These are phyloP conservation scores for Penicillium sp. DNA, from an alignment of 2,329 filamentous ascomycete species.

Conservation along the genomic window DNA sequence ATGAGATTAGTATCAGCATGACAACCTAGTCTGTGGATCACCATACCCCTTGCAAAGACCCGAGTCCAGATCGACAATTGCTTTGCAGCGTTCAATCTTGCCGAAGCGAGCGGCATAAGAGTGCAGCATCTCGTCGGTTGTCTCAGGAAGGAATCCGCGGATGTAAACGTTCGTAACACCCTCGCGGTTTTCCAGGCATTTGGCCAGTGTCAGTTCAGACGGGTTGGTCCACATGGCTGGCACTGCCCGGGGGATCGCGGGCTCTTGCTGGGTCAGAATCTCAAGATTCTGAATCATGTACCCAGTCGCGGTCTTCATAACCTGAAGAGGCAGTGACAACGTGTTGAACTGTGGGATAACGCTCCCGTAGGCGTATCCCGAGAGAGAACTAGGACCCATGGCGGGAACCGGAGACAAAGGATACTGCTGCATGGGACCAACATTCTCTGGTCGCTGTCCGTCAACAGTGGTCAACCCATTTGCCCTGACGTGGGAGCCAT, in stretches of 20 bases:
- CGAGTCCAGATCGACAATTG: constrained; percentile 91
- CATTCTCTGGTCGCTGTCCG: constrained; percentile 51
- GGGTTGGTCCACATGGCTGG: constrained; percentile 79
- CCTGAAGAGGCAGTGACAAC: constrained; percentile 39
- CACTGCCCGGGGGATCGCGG: constrained; percentile 78
- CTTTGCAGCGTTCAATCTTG: constrained; percentile 92
- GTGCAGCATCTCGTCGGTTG: constrained; percentile 82
- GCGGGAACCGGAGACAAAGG: constrained; percentile 51
- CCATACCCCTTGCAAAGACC: constrained; percentile 92
- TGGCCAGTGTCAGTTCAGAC: constrained; percentile 83
- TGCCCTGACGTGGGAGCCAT: constrained; percentile 35
- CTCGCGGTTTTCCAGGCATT: constrained; percentile 89
- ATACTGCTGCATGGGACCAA: constrained; percentile 56
- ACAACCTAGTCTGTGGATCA: constrained; percentile 1
- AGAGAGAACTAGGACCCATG: constrained; percentile 56
- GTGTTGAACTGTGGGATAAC: constrained; percentile 57
- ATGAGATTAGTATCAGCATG: constrained; percentile 20
- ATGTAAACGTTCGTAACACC: constrained; percentile 99
- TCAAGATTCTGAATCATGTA: constrained; percentile 54
- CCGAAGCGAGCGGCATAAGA: constrained; percentile 84
- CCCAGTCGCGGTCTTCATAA: constrained; percentile 45
- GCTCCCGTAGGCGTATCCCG: constrained; percentile 52
- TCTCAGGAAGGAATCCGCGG: constrained; percentile 89
- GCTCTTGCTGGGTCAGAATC: constrained; percentile 67
- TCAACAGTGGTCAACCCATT: constrained; percentile 42